Conservation (phyloP, 2,329 filamentous ascomycete species). For the Fusarium oligoseptatum region DNA sequence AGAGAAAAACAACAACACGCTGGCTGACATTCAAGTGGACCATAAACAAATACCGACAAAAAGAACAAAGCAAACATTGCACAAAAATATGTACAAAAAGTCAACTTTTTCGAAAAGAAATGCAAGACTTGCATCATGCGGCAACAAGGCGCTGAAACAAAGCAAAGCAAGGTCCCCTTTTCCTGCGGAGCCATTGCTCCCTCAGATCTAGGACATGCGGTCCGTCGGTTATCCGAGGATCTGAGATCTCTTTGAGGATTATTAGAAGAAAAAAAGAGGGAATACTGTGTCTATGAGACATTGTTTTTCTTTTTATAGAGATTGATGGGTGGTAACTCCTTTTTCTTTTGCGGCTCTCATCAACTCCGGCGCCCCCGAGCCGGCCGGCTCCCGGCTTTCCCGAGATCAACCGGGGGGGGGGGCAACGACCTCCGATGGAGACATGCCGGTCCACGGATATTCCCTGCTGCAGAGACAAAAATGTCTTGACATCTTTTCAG, state of each 20-base stretch:
- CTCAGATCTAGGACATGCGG: not conserved
- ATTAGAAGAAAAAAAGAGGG: no score
- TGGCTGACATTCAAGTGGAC: not conserved
- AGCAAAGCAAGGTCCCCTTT: slow-evolving; percentile 3
- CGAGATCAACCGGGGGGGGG: slow-evolving; percentile 31
- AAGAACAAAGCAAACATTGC: slow-evolving; percentile 12
- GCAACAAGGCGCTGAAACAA: slow-evolving; percentile 27
- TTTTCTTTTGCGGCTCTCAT: slow-evolving; percentile 11
- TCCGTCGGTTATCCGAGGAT: not conserved
- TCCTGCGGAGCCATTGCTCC: slow-evolving; percentile 7
- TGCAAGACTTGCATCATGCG: slow-evolving; percentile 34
- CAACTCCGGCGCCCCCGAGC: slow-evolving; percentile 19
- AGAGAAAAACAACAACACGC: not conserved
- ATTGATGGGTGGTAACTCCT: not conserved
- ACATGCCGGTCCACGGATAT: slow-evolving; percentile 1
- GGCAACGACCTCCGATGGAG: not conserved
- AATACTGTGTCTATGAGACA: not conserved
- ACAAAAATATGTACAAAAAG: not conserved
- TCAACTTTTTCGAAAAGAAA: not conserved
- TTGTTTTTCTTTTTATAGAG: not conserved
- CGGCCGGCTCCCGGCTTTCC: slow-evolving; percentile 27
- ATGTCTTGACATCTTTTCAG: not conserved
- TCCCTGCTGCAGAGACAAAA: slow-evolving; percentile 3
- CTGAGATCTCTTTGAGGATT: not conserved
- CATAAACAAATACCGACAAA: not conserved